These are phyloP conservation scores for Glebionis coronaria DNA, from an alignment of 129 eudicot species.

Conservation along the genomic window DNA sequence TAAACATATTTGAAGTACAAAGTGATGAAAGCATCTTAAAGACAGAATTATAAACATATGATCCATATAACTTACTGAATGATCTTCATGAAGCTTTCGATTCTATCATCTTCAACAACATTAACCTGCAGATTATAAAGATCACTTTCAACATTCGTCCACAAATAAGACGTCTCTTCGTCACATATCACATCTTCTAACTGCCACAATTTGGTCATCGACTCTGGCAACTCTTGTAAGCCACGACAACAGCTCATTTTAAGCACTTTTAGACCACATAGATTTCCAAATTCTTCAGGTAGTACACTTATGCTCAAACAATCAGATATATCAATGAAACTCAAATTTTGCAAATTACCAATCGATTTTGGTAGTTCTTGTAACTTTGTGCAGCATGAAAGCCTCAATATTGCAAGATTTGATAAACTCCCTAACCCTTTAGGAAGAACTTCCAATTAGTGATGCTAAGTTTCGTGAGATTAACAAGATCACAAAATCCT, in stretches of 20 bases:
- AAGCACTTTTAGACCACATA: conserved; percentile 11
- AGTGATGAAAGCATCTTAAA: too few species aligned
- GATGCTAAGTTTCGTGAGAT: conserved; percentile 8
- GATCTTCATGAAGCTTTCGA: too few species aligned
- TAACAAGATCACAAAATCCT: conserved; percentile 1
- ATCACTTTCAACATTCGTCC: too few species aligned
- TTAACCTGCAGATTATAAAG: too few species aligned
- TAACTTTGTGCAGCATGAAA: conserved; percentile 11
- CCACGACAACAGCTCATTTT: background rate
- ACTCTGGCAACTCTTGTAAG: conserved; percentile 9
- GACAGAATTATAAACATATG: too few species aligned
- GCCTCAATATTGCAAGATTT: background rate
- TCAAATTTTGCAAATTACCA: background rate
- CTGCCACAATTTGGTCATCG: conserved; percentile 1
- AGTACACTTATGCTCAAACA: background rate
- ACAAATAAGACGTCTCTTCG: background rate
- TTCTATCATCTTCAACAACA: too few species aligned
- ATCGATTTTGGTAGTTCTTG: conserved; percentile 6
- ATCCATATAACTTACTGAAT: too few species aligned
- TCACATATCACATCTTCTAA: background rate
- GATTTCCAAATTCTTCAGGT: conserved; percentile 9
- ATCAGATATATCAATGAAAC: conserved; percentile 14
- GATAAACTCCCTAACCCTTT: background rate
- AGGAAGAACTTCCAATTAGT: conserved; percentile 4
- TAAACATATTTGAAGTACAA: too few species aligned